Conservation (phyloP, 2,329 filamentous ascomycete genomes). For the Ophiostoma tasmaniense region DNA sequence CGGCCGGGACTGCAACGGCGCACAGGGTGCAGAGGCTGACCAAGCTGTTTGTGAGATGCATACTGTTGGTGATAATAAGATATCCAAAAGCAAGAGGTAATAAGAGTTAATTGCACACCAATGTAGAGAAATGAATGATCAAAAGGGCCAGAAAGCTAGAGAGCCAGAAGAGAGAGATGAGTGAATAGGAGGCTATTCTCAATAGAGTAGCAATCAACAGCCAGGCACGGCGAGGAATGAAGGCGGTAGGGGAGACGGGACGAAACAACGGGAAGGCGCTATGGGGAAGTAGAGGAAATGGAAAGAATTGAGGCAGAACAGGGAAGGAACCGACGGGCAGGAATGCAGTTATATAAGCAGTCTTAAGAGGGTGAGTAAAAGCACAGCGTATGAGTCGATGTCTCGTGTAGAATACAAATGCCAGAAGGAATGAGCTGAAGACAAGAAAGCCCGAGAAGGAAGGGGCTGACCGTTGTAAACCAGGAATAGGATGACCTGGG, state of each 20-base stretch:
- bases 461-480: background rate
- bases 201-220: background rate
- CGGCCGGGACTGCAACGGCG: conserved; percentile 11
- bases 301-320: background rate
- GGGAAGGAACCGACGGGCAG: background rate
- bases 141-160: background rate
- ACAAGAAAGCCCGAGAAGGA: background rate
- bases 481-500: background rate
- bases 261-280: background rate
- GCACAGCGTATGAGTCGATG: background rate
- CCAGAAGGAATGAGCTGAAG: background rate
- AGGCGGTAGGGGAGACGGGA: background rate
- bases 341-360: conserved; percentile 1
- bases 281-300: background rate
- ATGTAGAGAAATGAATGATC: background rate
- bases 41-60: conserved; percentile 11
- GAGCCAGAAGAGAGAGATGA: background rate
- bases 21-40: conserved; percentile 9
- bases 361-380: background rate
- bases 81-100: background rate
- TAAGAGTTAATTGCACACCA: background rate
- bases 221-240: background rate
- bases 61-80: background rate
- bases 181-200: background rate
- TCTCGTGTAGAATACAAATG: background rate